Percentiles rank a stretch among this genome's conserved stretches.
Evolutionary conservation across 768 basidiomycete genomes (phyloP).

Genomic region (Vararia minispora): DNA sequence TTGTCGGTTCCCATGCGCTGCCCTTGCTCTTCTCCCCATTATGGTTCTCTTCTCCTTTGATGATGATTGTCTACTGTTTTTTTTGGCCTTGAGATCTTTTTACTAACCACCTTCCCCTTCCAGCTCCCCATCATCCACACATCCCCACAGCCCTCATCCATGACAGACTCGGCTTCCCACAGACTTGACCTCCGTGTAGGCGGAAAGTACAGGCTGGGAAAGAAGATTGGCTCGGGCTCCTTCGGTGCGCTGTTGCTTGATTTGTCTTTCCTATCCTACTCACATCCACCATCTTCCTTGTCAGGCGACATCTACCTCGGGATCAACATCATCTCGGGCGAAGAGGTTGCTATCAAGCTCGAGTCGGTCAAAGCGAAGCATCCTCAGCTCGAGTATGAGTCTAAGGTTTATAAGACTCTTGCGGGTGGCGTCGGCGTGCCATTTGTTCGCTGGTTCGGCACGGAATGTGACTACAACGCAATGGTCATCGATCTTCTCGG

Average conservation of each 20-base stretch:
- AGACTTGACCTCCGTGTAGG: slow-evolving; percentile 83
- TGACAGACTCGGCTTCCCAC: slow-evolving; percentile 64
- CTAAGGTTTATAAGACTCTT: slow-evolving; percentile 92
- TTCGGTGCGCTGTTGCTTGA: slow-evolving; percentile 58
- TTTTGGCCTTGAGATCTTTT: slow-evolving; percentile 6
- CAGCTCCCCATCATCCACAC: slow-evolving; percentile 7
- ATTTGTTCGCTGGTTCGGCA: slow-evolving; percentile 92
- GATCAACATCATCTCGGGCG: slow-evolving; percentile 99
- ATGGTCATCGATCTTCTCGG: slow-evolving; percentile 98
- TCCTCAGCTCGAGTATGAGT: slow-evolving; percentile 99
- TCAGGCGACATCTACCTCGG: slow-evolving; percentile 98
- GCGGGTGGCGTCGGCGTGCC: slow-evolving; percentile 98
- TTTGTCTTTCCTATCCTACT: not conserved
- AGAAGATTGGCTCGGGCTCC: slow-evolving; percentile 98
- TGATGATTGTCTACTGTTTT: slow-evolving; percentile 19
- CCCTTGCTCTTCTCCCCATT: slow-evolving; percentile 9
- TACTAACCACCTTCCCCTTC: slow-evolving; percentile 13
- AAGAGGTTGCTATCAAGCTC: slow-evolving; percentile 99
- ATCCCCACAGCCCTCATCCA: slow-evolving; percentile 19
- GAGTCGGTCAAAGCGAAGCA: slow-evolving; percentile 99
- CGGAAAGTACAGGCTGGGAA: slow-evolving; percentile 94
- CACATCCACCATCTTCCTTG: not conserved
- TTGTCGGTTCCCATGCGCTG: slow-evolving; percentile 13
- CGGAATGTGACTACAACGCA: slow-evolving; percentile 98
- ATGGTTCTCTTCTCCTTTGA: slow-evolving; percentile 5